Evolutionary conservation across 352 stramenopile genomes (phyloP).

Genomic region (Nothophytophthora sp.): DNA sequence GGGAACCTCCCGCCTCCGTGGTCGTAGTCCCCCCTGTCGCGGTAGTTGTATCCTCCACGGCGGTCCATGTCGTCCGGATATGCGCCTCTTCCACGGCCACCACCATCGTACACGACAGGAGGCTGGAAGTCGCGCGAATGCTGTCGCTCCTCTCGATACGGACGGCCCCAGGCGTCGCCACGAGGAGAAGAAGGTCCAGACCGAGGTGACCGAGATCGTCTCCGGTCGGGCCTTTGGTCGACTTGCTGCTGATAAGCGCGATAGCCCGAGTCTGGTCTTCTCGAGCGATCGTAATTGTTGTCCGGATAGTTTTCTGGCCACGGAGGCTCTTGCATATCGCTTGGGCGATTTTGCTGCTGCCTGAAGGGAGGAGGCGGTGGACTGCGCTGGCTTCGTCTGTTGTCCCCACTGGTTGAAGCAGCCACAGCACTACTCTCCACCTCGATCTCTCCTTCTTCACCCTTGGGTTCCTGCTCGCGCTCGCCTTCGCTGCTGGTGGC

Average conservation of each 20-base stretch:
- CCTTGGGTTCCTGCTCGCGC: not conserved
- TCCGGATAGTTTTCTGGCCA: constrained; percentile 10
- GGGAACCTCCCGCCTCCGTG: not conserved
- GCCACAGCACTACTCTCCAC: constrained; percentile 6
- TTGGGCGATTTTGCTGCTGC: constrained; percentile 8
- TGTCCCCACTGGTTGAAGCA: not conserved
- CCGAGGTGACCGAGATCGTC: constrained; percentile 13
- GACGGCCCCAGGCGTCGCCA: constrained; percentile 4
- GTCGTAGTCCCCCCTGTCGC: constrained; percentile 1
- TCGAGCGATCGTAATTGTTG: constrained; percentile 5
- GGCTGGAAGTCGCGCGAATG: constrained; percentile 8
- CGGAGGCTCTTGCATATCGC: not conserved
- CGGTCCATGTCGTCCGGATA: constrained; percentile 8
- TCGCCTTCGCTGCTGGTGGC: not conserved
- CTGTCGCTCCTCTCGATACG: constrained; percentile 3
- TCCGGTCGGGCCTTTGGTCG: not conserved
- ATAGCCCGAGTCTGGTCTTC: not conserved
- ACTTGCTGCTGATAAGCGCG: constrained; percentile 4
- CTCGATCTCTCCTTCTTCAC: constrained; percentile 14
- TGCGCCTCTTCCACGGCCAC: constrained; percentile 1
- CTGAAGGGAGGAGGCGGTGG: constrained; percentile 1
- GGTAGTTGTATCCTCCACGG: constrained; percentile 9
- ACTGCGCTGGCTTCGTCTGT: not conserved
- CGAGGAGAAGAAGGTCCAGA: not conserved
- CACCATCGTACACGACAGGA: constrained; percentile 1